Evolutionary conservation across 495 filamentous ascomycete genomes (phyloP).

Genomic region (Penicillium angulare): DNA sequence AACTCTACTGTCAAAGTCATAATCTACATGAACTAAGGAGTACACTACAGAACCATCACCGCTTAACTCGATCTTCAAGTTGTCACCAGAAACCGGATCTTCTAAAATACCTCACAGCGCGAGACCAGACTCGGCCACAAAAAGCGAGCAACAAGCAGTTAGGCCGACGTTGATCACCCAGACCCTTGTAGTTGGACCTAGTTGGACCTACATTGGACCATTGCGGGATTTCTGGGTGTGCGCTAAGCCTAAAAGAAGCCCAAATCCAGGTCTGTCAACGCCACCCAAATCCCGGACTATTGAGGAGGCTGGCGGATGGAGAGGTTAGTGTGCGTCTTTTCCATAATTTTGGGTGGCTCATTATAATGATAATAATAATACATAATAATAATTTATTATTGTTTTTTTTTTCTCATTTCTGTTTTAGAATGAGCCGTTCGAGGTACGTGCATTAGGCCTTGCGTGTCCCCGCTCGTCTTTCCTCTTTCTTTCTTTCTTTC

Average conservation of each 20-base stretch:
- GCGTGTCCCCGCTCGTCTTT: background rate
- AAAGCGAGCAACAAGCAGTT: background rate
- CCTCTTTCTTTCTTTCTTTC: no score
- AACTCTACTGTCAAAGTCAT: no score
- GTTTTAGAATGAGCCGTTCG: background rate
- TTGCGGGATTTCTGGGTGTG: constrained; percentile 9
- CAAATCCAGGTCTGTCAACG: no score
- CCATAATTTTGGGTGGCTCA: no score
- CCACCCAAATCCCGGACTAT: constrained; percentile 3
- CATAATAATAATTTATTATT: background rate
- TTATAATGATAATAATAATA: background rate
- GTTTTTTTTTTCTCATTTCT: background rate
- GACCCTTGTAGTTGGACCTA: background rate
- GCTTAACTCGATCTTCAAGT: no score
- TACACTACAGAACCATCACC: no score
- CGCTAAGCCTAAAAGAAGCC: background rate
- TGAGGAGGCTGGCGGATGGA: background rate
- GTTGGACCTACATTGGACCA: no score
- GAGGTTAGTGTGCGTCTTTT: constrained; percentile 4
- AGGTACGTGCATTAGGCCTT: background rate
- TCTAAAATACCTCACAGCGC: no score
- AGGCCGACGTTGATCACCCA: background rate
- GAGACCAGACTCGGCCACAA: no score
- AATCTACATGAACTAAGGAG: no score
- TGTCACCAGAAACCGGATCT: no score